Conservation (phyloP, 2,329 filamentous ascomycete genomes). For the Westerdykella sp. region DNA sequence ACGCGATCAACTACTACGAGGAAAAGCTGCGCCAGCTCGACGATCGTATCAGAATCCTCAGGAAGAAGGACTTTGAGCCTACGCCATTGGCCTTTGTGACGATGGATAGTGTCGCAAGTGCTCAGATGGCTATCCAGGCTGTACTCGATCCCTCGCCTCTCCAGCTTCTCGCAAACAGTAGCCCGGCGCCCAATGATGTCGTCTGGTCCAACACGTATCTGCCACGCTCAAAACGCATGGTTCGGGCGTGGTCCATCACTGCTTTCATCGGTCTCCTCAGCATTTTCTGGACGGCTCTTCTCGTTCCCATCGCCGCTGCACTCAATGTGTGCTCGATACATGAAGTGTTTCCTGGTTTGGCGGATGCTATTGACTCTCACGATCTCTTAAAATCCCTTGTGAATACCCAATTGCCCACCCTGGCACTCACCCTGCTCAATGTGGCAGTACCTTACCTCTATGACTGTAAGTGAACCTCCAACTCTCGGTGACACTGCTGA, state of each 20-base stretch:
- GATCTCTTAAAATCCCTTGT: conserved; percentile 68
- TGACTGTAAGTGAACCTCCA: conserved; percentile 56
- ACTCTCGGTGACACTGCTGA: not conserved
- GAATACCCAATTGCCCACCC: conserved; percentile 79
- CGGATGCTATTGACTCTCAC: conserved; percentile 60
- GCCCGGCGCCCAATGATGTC: conserved; percentile 85
- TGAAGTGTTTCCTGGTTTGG: conserved; percentile 65
- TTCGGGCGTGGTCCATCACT: conserved; percentile 79
- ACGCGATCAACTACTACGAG: conserved; percentile 92
- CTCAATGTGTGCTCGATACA: conserved; percentile 76
- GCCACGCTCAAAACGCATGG: conserved; percentile 63
- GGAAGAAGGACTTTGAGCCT: conserved; percentile 68
- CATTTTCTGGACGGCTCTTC: conserved; percentile 78
- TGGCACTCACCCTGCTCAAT: conserved; percentile 80
- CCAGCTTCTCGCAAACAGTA: conserved; percentile 74
- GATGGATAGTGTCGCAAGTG: conserved; percentile 88
- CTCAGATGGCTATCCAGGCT: conserved; percentile 93
- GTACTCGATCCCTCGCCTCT: conserved; percentile 86
- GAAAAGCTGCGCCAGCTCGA: conserved; percentile 76
- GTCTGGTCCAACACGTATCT: conserved; percentile 93
- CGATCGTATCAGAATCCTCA: conserved; percentile 62
- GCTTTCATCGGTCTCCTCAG: conserved; percentile 75
- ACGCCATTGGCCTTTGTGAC: conserved; percentile 91
- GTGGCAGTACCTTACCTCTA: conserved; percentile 90
- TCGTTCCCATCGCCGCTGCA: conserved; percentile 71